Evolutionary conservation across 805 yeast genomes (phyloP).

Genomic region (Saccharomycopsis sp.): DNA sequence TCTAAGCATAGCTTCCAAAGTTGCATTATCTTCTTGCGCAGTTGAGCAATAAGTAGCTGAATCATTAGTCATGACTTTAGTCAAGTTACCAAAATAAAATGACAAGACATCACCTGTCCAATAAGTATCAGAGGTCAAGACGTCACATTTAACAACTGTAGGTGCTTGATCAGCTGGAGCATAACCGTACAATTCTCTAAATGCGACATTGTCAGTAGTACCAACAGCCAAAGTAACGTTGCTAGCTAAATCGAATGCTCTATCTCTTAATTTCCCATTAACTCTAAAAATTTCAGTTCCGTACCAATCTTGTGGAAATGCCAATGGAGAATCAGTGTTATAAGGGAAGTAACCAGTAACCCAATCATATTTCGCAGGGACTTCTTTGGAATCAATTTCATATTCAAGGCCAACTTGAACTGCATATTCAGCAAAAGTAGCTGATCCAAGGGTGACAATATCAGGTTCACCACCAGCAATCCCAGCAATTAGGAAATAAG

Average conservation of each 20-base stretch:
- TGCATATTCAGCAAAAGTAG: slow-evolving; percentile 52
- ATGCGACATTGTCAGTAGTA: slow-evolving; percentile 35
- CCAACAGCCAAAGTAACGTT: slow-evolving; percentile 40
- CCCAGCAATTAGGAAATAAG: slow-evolving; percentile 59
- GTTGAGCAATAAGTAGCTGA: slow-evolving; percentile 53
- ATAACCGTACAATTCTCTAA: slow-evolving; percentile 42
- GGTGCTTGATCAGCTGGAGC: slow-evolving; percentile 47
- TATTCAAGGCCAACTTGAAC: slow-evolving; percentile 56
- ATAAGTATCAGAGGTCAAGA: slow-evolving; percentile 53
- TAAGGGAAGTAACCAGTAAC: slow-evolving; percentile 52
- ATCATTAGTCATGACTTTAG: slow-evolving; percentile 48
- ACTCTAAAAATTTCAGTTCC: slow-evolving; percentile 63
- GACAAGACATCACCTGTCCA: slow-evolving; percentile 48
- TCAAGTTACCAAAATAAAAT: slow-evolving; percentile 42
- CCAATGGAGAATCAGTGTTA: slow-evolving; percentile 42
- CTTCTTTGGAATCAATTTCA: slow-evolving; percentile 46
- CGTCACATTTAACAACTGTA: slow-evolving; percentile 46
- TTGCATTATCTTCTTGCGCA: slow-evolving; percentile 64
- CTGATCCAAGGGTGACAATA: slow-evolving; percentile 51
- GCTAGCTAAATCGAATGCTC: slow-evolving; percentile 47
- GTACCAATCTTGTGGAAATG: slow-evolving; percentile 48
- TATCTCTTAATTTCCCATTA: slow-evolving; percentile 50
- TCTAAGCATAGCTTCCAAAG: slow-evolving; percentile 52
- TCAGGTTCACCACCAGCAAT: slow-evolving; percentile 60
- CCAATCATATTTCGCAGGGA: slow-evolving; percentile 42